Percentiles rank a stretch among this genome's conserved stretches.
Conservation (phyloP, 768 basidiomycete species). For the Leccinellum rugosiceps region DNA sequence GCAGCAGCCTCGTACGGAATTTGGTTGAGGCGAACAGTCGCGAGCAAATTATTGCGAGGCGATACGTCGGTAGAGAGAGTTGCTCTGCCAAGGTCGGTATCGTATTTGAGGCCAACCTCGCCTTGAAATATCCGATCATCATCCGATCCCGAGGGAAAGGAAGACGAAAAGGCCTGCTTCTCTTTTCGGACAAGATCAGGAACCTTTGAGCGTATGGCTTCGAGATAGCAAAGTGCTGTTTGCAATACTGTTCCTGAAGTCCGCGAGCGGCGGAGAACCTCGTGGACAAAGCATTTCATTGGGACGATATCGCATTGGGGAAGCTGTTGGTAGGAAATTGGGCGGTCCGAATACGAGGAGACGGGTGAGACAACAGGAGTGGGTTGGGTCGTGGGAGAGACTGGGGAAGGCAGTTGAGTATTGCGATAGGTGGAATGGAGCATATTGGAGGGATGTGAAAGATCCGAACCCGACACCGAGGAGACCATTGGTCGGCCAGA, state of each 20-base stretch:
- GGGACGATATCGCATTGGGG: slow-evolving; percentile 44
- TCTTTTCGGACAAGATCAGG: slow-evolving; percentile 59
- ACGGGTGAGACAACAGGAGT: slow-evolving; percentile 28
- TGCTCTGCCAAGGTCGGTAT: slow-evolving; percentile 32
- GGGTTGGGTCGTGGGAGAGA: slow-evolving; percentile 47
- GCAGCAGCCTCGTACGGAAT: slow-evolving; percentile 13
- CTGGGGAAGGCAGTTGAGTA: slow-evolving; percentile 50
- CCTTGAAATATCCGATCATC: slow-evolving; percentile 42
- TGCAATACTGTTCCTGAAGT: slow-evolving; percentile 83
- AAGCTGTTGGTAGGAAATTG: slow-evolving; percentile 6
- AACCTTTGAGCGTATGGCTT: slow-evolving; percentile 72
- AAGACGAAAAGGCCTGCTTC: slow-evolving; percentile 40
- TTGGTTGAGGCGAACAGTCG: slow-evolving; percentile 45
- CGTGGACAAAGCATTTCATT: slow-evolving; percentile 79
- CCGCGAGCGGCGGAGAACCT: slow-evolving; percentile 82
- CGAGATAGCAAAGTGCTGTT: slow-evolving; percentile 84
- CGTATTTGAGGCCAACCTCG: slow-evolving; percentile 41
- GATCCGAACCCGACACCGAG: slow-evolving; percentile 11
- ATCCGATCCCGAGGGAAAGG: slow-evolving; percentile 40
- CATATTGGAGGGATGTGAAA: slow-evolving; percentile 1
- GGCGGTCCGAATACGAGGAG: slow-evolving; percentile 26
- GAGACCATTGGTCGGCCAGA: slow-evolving; percentile 29
- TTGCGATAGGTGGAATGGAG: slow-evolving; percentile 24
- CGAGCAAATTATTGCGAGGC: slow-evolving; percentile 30
- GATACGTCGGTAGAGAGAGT: slow-evolving; percentile 4